Conservation (phyloP, 129 eudicot genomes). For the Silybum marianum region DNA sequence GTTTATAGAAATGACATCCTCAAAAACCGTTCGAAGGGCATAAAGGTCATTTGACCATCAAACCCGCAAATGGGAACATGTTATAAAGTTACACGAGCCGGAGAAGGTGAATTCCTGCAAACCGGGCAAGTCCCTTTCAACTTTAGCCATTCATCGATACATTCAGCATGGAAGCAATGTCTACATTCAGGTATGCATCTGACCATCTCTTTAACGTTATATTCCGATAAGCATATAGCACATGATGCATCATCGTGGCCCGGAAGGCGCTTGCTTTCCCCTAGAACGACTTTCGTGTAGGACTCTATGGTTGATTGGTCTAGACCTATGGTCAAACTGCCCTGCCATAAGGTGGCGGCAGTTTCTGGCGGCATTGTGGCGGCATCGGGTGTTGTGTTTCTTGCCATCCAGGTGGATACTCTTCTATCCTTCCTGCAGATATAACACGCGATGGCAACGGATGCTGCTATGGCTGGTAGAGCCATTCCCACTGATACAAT, state of each 20-base stretch:
- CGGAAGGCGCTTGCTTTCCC: constrained; percentile 70
- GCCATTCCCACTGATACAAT: constrained; percentile 51
- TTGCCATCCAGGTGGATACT: constrained; percentile 18
- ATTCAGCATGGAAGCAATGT: constrained; percentile 80
- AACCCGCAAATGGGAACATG: background rate
- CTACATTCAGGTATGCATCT: constrained; percentile 72
- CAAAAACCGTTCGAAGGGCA: background rate
- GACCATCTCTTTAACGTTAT: constrained; percentile 47
- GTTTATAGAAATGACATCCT: background rate
- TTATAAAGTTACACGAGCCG: constrained; percentile 23
- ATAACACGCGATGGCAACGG: constrained; percentile 36
- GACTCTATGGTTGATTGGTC: constrained; percentile 70
- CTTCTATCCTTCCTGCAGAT: constrained; percentile 39
- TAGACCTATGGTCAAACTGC: constrained; percentile 41
- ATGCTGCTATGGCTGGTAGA: constrained; percentile 51
- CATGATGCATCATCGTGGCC: constrained; percentile 65
- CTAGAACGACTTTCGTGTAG: constrained; percentile 60
- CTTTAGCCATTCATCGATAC: constrained; percentile 76
- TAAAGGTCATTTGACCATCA: background rate
- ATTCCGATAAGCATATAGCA: constrained; percentile 70
- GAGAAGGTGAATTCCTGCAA: constrained; percentile 70
- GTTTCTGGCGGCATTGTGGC: constrained; percentile 36
- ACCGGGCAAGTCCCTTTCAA: constrained; percentile 71
- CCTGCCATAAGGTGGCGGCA: background rate
- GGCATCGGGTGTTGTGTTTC: constrained; percentile 18